phyloP scores from a whole-genome alignment of 805 yeast genomes.

The Candida quercuum region DNA sequence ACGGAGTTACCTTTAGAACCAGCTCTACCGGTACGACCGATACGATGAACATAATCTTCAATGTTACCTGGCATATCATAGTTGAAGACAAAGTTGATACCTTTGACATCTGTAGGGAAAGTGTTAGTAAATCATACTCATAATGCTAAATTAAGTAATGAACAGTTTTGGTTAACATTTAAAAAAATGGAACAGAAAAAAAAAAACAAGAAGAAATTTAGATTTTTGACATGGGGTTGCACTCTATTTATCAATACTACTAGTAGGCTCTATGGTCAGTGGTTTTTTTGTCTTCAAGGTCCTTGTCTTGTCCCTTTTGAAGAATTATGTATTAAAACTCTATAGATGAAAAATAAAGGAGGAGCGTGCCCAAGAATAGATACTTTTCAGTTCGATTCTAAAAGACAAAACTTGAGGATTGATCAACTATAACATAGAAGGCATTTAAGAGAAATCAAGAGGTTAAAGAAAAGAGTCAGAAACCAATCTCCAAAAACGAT shows the following conservation, averaged over 20 bases:
- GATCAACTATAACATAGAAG: neutral
- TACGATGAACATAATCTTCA: constrained; percentile 98
- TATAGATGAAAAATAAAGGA: constrained; percentile 7
- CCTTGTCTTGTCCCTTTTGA: constrained; percentile 1
- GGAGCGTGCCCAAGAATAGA: neutral
- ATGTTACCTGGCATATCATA: constrained; percentile 97
- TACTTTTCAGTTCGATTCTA: too few relatives aligned
- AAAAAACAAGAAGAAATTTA: too few relatives aligned
- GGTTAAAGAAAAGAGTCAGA: neutral
- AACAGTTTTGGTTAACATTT: too few relatives aligned
- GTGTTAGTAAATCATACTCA: constrained; percentile 23
- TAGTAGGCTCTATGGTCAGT: too few relatives aligned
- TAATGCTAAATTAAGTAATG: too few relatives aligned
- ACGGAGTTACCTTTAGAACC: constrained; percentile 95
- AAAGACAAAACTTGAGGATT: too few relatives aligned
- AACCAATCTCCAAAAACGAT: too few relatives aligned
- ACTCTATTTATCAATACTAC: too few relatives aligned
- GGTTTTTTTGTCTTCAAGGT: too few relatives aligned
- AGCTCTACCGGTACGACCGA: constrained; percentile 96
- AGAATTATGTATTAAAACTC: constrained; percentile 6
- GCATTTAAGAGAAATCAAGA: neutral
- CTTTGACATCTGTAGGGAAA: constrained; percentile 78
- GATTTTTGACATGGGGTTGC: neutral
- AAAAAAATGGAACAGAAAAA: too few relatives aligned
- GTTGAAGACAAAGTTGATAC: constrained; percentile 89